These are phyloP conservation scores for Podospora pseudoanserina DNA, from an alignment of 495 filamentous ascomycete genomes.

Conservation along the genomic window DNA sequence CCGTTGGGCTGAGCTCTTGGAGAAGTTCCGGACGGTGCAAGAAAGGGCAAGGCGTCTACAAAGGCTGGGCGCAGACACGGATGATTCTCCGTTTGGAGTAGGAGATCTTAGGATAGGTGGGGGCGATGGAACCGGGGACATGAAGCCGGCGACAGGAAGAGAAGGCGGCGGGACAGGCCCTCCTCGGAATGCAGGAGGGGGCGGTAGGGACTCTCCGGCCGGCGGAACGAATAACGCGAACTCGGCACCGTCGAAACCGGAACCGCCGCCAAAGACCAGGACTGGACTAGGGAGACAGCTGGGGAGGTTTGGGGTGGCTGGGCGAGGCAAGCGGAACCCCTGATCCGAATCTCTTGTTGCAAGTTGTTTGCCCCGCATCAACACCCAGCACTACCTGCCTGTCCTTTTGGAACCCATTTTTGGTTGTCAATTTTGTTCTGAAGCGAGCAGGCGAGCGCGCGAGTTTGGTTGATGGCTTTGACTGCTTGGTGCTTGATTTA, in stretches of 20 bases:
- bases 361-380: slow-evolving; percentile 3
- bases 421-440: slow-evolving; percentile 8
- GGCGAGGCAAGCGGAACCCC: slow-evolving; percentile 47
- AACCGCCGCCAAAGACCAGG: slow-evolving; percentile 52
- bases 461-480: neutral
- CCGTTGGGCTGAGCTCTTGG: slow-evolving; percentile 90
- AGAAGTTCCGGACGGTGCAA: slow-evolving; percentile 89
- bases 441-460: slow-evolving; percentile 2
- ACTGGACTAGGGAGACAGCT: slow-evolving; percentile 65
- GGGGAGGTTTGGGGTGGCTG: slow-evolving; percentile 63
- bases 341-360: slow-evolving; percentile 22
- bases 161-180: slow-evolving; percentile 34
- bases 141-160: slow-evolving; percentile 33
- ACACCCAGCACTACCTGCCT: neutral
- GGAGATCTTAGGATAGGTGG: slow-evolving; percentile 40
- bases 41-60: slow-evolving; percentile 62
- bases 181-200: slow-evolving; percentile 27
- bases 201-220: slow-evolving; percentile 10
- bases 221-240: neutral
- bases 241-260: slow-evolving; percentile 27
- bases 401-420: slow-evolving; percentile 9
- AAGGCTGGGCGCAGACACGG: slow-evolving; percentile 37
- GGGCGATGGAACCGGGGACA: slow-evolving; percentile 41
- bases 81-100: slow-evolving; percentile 38
- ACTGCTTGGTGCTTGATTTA: neutral